phyloP scores from a whole-genome alignment of 495 filamentous ascomycete genomes.

The Staphylotrichum tortipilum region DNA sequence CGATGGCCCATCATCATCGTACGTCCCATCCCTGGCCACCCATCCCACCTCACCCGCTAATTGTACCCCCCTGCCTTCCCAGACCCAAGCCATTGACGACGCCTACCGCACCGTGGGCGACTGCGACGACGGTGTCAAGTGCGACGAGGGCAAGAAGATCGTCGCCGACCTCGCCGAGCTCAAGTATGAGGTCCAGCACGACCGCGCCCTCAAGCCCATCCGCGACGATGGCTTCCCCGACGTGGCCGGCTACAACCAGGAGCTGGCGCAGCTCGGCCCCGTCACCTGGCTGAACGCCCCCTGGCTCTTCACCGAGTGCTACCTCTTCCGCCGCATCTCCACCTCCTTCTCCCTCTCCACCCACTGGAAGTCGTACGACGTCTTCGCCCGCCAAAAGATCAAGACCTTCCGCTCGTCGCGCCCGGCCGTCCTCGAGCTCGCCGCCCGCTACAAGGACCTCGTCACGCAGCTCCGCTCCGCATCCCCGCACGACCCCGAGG shows the following conservation, averaged over 20 bases:
- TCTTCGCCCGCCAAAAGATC: conserved; percentile 87
- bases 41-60: background rate
- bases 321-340: conserved; percentile 77
- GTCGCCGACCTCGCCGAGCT: conserved; percentile 69
- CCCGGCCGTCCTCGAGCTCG: conserved; percentile 82
- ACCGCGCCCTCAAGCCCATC: conserved; percentile 73
- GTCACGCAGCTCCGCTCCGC: conserved; percentile 54
- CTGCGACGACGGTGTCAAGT: conserved; percentile 52
- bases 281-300: conserved; percentile 73
- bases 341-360: conserved; percentile 66
- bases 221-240: conserved; percentile 72
- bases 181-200: conserved; percentile 94
- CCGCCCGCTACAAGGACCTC: conserved; percentile 73
- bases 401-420: conserved; percentile 88
- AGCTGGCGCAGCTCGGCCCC: conserved; percentile 65
- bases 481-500: conserved; percentile 48
- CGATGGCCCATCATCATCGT: conserved; percentile 94
- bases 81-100: conserved; percentile 95
- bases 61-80: too few species aligned
- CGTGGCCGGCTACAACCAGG: conserved; percentile 74
- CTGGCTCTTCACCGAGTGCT: conserved; percentile 92
- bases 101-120: conserved; percentile 65
- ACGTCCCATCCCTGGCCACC: conserved; percentile 15
- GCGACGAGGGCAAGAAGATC: conserved; percentile 76
- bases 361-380: conserved; percentile 88